Conservation (phyloP, 176 grass and related monocot genomes). For the Bonia amplexicaulis region DNA sequence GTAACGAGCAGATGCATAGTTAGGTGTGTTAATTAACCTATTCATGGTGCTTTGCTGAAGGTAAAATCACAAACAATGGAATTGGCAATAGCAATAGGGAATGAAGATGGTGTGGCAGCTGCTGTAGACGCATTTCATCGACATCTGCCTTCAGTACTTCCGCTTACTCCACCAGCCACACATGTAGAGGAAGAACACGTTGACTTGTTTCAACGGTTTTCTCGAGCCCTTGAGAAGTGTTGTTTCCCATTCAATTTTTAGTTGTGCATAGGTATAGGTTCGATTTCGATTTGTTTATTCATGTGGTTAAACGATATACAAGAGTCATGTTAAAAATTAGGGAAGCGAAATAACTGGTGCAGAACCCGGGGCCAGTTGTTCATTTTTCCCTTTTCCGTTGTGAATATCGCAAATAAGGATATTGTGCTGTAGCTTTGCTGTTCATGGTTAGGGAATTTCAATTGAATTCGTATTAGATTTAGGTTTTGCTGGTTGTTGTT, state of each 20-base stretch:
- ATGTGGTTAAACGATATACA: background rate
- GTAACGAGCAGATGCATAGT: background rate
- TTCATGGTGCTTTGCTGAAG: constrained; percentile 36
- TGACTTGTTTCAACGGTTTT: constrained; percentile 54
- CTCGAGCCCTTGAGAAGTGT: constrained; percentile 64
- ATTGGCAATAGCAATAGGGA: constrained; percentile 71
- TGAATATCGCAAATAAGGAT: constrained; percentile 11
- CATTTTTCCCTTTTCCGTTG: background rate
- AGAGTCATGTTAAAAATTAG: background rate
- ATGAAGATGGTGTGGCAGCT: constrained; percentile 83
- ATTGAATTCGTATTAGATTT: background rate
- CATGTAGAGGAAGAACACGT: constrained; percentile 42
- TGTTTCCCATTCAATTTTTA: constrained; percentile 63
- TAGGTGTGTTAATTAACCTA: background rate
- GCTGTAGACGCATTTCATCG: constrained; percentile 81
- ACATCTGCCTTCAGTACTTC: constrained; percentile 66
- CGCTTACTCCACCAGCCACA: constrained; percentile 24
- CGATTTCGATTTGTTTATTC: constrained; percentile 21
- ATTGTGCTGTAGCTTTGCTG: background rate
- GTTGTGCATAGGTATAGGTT: background rate
- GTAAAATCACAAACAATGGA: constrained; percentile 74
- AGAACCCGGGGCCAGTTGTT: background rate
- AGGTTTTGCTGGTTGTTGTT: background rate
- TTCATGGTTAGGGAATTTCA: background rate
- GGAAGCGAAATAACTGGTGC: constrained; percentile 5